Base-by-base conservation (phyloP, 768 basidiomycete genomes). In the Amanita exitialis region DNA sequence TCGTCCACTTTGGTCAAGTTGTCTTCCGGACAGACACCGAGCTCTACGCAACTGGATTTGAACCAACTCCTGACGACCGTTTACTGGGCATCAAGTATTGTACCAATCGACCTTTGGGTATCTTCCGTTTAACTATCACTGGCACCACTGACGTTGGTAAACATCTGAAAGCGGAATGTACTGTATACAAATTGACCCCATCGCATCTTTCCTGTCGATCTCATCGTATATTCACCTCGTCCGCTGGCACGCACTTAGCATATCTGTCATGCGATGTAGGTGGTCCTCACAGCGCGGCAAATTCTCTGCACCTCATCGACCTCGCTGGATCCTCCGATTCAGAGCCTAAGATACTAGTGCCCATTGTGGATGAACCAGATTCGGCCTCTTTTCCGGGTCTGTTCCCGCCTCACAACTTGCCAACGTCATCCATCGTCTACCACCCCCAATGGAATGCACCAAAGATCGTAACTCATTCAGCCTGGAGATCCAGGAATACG, bases 21-120 rank as follows among this genome's bases (percentile, higher is more conserved):
- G 61, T 70, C 1, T 85, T 86, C 58, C 67, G 65, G 4, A 65
- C 71, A 0, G 51, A 62, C 43, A 61, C 51, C 13, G 36, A 64
- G 18, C 54, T 86, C 4, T 77, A 76, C 49, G 79, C 78, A 0
- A 81, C 80, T 0, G 84, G 82, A 0, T 84, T 81, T 59, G 78
- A 83, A 44, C 69, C 72, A 38, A 75, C 78, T 1, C 58, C 61
- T 1, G 83, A 86, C 47, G 78, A 75, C 4, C 75, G 79, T 37
- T 56, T 79, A 13, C 66, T 87, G 13, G 85, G 85, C 0, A 61
- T 80, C 52, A 77, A 74, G 53, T 66, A 67, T 3, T 86, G 84
- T 60, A 71, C 69, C 55, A 87, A 86, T 56, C 73, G 82, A 1
- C 76, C 78, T 0, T 62, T 71, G 3, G 72, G 75, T 0, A 75